A percentile compares a stretch with the other conserved stretches of the same genome.
phyloP scores from a whole-genome alignment of 805 yeast species.

The Kuraishia cidri region DNA sequence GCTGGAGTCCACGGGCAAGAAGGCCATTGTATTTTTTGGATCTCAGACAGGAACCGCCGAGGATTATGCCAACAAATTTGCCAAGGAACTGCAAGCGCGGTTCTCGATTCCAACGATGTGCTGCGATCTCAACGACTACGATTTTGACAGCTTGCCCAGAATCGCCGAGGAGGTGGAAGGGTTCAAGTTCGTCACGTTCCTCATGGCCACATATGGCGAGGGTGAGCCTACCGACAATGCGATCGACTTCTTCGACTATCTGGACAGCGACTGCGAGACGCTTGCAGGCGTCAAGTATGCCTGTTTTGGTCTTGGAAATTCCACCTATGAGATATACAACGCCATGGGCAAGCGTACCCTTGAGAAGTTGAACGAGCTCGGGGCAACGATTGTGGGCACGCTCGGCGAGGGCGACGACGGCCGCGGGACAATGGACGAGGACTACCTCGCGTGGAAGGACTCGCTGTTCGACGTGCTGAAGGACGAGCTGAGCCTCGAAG shows the following conservation, averaged over 20 bases:
- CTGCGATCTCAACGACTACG: conserved; percentile 85
- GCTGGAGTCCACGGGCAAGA: conserved; percentile 55
- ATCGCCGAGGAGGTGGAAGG: conserved; percentile 51
- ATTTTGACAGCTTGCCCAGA: conserved; percentile 65
- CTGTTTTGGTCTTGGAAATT: conserved; percentile 89
- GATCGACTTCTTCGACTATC: conserved; percentile 62
- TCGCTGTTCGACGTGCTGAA: conserved; percentile 56
- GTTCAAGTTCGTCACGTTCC: conserved; percentile 42
- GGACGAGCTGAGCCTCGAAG: conserved; percentile 57
- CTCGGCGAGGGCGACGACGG: conserved; percentile 95
- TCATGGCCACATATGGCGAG: conserved; percentile 94
- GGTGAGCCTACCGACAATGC: conserved; percentile 98
- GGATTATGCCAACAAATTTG: conserved; percentile 85
- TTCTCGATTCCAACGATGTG: conserved; percentile 78
- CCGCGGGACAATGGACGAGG: conserved; percentile 90
- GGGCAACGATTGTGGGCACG: conserved; percentile 67
- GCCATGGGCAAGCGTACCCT: conserved; percentile 63
- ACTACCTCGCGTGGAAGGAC: conserved; percentile 90
- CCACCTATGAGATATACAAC: conserved; percentile 88
- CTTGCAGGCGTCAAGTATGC: conserved; percentile 56
- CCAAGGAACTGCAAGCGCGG: conserved; percentile 78
- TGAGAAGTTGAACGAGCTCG: conserved; percentile 45
- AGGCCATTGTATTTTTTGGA: conserved; percentile 76
- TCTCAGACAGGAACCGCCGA: conserved; percentile 99
- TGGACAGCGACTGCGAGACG: conserved; percentile 48